Percentiles rank a stretch among this genome's conserved stretches.
Evolutionary conservation across 371 early-diverging fungal species (phyloP).

Genomic region (Mucor piriformis): DNA sequence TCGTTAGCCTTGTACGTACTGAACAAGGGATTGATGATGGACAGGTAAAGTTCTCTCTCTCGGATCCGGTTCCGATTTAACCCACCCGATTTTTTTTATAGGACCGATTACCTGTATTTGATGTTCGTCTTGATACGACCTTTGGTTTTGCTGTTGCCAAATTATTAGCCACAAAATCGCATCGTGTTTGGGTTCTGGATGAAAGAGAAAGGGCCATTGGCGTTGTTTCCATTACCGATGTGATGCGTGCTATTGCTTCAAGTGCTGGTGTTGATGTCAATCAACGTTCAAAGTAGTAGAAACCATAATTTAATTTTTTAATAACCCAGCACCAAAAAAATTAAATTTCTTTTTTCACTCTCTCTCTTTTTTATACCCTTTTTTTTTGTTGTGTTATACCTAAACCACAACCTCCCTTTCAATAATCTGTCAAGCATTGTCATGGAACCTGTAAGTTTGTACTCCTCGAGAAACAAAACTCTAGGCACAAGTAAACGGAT

Average conservation of each 20-base stretch:
- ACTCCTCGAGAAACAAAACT: constrained; percentile 24
- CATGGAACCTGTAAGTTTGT: constrained; percentile 20
- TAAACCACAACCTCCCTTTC: neutral
- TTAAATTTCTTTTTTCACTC: neutral
- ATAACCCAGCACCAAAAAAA: neutral
- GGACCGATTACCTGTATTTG: constrained; percentile 81
- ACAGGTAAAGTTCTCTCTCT: constrained; percentile 28
- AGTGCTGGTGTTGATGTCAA: constrained; percentile 16
- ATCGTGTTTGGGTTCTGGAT: constrained; percentile 83
- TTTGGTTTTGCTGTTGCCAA: constrained; percentile 75
- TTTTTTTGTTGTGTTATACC: neutral
- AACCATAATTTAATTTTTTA: too few relatives aligned
- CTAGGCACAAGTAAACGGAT: constrained; percentile 34
- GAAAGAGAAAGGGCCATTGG: constrained; percentile 57
- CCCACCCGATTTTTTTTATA: constrained; percentile 5
- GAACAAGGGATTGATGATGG: constrained; percentile 60
- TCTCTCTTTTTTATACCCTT: neutral
- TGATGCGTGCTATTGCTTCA: constrained; percentile 61
- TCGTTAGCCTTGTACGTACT: constrained; percentile 54
- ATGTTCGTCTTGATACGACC: constrained; percentile 69
- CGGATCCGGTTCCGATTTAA: constrained; percentile 10
- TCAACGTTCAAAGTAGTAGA: constrained; percentile 5
- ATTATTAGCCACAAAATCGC: constrained; percentile 78
- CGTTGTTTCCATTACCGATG: constrained; percentile 77
- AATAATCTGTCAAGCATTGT: neutral